Base-by-base conservation (phyloP, 257 asterid genomes). In the Pogostemon cablin region DNA sequence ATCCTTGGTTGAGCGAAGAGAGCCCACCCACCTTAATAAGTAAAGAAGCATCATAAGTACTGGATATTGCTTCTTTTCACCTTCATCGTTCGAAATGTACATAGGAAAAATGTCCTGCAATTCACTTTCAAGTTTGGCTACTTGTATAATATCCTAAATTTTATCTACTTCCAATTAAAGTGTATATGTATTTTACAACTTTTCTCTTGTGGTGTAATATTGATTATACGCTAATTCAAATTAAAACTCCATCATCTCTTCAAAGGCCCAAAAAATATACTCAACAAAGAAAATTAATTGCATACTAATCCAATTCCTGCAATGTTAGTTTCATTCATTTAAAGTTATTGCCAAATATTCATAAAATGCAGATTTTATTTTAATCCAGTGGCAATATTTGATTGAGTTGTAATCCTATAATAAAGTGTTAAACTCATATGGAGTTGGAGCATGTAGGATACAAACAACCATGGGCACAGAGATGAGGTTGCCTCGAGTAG, bases 1-100 rank as follows among this genome's bases (percentile, higher is more conserved):
- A 88, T 67, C 81, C 79, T 67, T 88, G 92, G 92, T 73, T 76
- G 54, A 84, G 92, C 47, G 86, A 85, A 71, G 74, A 83, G 40
- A 81, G 84, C 75, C 81, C 90, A 2, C 89, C 90, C 72, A 81
- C 78, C 73, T 84, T 88, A 66, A 54, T 88, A 68, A 77, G 77
- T 68, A 84, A 78, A 71, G 59, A 64, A 54, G 84, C 62, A 53
- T 60, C 64, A 48, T 86, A 66, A 25, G 32, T 25, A 71, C 15
- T 48, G 11, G 10, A 63, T 15, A 38, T 12, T 15, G 17, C 37
- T 11, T 49, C 43, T 44, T 56, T 61, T 67, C 15, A 38, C 48
- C 44, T 34, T 57, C n/a, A 58, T 11, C 39, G 40, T 72, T 42
- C 10, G 44, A 6, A 38, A 50, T n/a, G 47, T 1, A 62, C 43